Evolutionary conservation across 2,329 filamentous ascomycete genomes (phyloP).

Genomic region (Camptophora hylomeconis): DNA sequence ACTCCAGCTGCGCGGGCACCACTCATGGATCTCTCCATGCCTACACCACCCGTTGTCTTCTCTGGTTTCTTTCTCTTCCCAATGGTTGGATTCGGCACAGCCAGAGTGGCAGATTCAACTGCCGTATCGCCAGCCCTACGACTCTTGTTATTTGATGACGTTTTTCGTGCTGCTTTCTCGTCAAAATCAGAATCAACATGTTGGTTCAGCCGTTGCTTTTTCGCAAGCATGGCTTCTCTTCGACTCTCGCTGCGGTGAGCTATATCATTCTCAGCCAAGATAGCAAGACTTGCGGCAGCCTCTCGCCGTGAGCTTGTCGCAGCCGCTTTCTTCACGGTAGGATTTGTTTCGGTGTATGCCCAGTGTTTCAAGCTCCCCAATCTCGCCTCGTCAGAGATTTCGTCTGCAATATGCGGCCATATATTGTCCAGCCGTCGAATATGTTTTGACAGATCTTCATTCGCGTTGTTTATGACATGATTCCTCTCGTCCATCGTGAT

Average conservation of each 20-base stretch:
- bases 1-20: constrained; percentile 9
- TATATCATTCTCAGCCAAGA: constrained; percentile 65
- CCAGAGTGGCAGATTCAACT: constrained; percentile 41
- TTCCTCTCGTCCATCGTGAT: constrained; percentile 94
- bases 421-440: constrained; percentile 73
- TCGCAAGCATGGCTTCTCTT: constrained; percentile 63
- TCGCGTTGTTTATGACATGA: constrained; percentile 85
- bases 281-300: constrained; percentile 41
- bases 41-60: constrained; percentile 22
- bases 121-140: constrained; percentile 47
- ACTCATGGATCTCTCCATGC: constrained; percentile 58
- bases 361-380: constrained; percentile 86
- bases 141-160: constrained; percentile 48
- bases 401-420: constrained; percentile 71
- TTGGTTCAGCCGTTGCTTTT: constrained; percentile 49
- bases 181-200: constrained; percentile 70
- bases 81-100: constrained; percentile 46
- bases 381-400: constrained; percentile 90
- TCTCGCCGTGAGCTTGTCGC: constrained; percentile 49
- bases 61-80: constrained; percentile 61
- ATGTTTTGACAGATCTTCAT: constrained; percentile 76
- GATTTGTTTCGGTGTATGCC: constrained; percentile 83
- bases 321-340: constrained; percentile 38
- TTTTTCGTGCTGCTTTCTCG: constrained; percentile 45
- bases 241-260: constrained; percentile 72